Conservation (phyloP, 768 basidiomycete species). For the Tylopilus rubrobrunneus region DNA sequence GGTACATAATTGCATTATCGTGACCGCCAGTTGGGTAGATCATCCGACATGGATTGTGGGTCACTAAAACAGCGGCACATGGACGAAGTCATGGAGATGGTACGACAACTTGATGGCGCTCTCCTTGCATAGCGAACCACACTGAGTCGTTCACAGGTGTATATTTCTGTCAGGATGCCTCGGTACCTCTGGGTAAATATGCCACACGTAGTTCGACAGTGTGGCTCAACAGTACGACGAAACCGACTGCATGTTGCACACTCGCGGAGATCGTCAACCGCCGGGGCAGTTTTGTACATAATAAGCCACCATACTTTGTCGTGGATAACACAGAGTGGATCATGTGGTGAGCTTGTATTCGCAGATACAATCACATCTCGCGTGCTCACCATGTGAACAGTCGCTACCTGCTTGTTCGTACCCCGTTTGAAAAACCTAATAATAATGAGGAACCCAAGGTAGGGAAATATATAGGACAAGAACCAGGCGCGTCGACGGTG, state of each 20-base stretch:
- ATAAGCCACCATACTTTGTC: conserved; percentile 52
- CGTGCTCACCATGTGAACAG: conserved; percentile 26
- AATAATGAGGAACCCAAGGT: not conserved
- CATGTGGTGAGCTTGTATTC: conserved; percentile 45
- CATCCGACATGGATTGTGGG: conserved; percentile 71
- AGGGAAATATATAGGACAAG: conserved; percentile 44
- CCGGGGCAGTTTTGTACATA: conserved; percentile 51
- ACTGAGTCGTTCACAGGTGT: conserved; percentile 42
- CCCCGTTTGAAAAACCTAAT: not conserved
- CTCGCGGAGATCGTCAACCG: conserved; percentile 66
- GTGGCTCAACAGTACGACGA: conserved; percentile 56
- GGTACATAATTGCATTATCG: not conserved
- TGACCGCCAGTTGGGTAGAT: conserved; percentile 38
- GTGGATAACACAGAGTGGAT: conserved; percentile 67
- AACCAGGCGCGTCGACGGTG: conserved; percentile 29
- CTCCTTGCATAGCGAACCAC: not conserved
- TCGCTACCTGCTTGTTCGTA: conserved; percentile 58
- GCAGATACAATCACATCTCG: not conserved
- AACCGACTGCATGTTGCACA: conserved; percentile 49
- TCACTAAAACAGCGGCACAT: conserved; percentile 41
- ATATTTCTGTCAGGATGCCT: conserved; percentile 61
- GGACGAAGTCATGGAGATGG: conserved; percentile 66
- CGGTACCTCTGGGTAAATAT: conserved; percentile 44
- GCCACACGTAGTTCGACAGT: conserved; percentile 19
- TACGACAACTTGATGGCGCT: conserved; percentile 15